A percentile compares a stretch with the other conserved stretches of the same genome.
These are phyloP conservation scores for Brassica juncea DNA, from an alignment of 345 rosid genomes.

Conservation along the genomic window DNA sequence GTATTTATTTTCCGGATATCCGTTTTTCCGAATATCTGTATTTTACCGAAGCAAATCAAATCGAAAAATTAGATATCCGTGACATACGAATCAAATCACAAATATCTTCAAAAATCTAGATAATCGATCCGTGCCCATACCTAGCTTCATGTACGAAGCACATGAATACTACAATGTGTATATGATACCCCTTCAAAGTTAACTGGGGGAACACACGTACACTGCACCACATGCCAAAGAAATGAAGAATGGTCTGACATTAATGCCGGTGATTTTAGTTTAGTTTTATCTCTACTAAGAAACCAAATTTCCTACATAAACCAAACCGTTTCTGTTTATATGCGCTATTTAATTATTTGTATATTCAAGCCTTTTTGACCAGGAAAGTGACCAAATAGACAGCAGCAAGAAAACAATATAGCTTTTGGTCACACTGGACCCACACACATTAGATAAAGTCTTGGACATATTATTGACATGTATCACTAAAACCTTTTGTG, in stretches of 20 bases:
- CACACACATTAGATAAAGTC: background rate
- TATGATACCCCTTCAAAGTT: background rate
- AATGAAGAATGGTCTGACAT: background rate
- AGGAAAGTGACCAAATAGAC: slow-evolving; percentile 11
- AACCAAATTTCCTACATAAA: background rate
- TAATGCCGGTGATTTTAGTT: background rate
- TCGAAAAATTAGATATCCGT: no score
- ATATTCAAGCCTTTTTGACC: slow-evolving; percentile 5
- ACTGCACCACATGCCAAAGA: background rate
- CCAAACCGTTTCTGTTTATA: background rate
- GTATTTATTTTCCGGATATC: no score
- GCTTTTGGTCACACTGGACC: background rate
- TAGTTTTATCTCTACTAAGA: background rate
- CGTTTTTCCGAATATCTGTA: no score
- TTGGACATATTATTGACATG: slow-evolving; percentile 2
- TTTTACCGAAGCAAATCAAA: no score
- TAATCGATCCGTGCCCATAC: no score
- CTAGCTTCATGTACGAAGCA: background rate
- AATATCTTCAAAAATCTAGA: no score
- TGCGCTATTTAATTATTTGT: background rate
- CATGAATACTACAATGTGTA: background rate
- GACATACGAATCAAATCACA: no score
- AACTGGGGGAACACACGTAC: background rate
- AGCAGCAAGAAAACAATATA: slow-evolving; percentile 5
- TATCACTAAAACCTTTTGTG: slow-evolving; percentile 26